A percentile compares a stretch with the other conserved stretches of the same genome.
Conservation (phyloP, 495 filamentous ascomycete genomes). For the Penicillium antarcticum region DNA sequence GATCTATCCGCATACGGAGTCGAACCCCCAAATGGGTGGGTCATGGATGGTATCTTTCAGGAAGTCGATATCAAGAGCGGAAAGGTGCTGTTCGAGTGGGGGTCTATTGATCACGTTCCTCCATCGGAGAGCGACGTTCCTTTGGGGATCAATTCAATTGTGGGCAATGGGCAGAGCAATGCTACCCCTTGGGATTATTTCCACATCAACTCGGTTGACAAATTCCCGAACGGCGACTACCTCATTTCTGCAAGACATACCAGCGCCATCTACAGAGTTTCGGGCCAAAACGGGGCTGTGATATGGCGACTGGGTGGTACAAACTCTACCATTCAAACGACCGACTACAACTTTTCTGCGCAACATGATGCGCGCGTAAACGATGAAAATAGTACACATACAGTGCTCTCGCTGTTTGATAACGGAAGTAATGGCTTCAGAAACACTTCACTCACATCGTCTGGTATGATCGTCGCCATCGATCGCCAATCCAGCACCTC, state of each 20-base stretch:
- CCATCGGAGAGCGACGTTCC: slow-evolving; percentile 10
- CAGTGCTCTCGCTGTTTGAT: slow-evolving; percentile 40
- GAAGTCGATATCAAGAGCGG: slow-evolving; percentile 25
- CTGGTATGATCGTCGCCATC: slow-evolving; percentile 45
- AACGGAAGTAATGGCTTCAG: slow-evolving; percentile 36
- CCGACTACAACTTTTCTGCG: background rate
- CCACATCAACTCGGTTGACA: slow-evolving; percentile 26
- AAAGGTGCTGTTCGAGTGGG: slow-evolving; percentile 25
- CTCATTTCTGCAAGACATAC: slow-evolving; percentile 49
- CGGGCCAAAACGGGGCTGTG: slow-evolving; percentile 46
- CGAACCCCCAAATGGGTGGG: slow-evolving; percentile 9
- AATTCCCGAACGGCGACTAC: slow-evolving; percentile 40
- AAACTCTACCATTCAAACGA: slow-evolving; percentile 36
- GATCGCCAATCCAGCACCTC: slow-evolving; percentile 38
- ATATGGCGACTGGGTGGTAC: slow-evolving; percentile 51
- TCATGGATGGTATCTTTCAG: slow-evolving; percentile 21
- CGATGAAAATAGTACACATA: background rate
- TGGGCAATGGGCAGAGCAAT: background rate
- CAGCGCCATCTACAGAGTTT: slow-evolving; percentile 47
- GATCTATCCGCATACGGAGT: slow-evolving; percentile 16
- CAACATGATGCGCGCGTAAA: slow-evolving; percentile 47
- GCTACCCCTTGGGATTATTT: slow-evolving; percentile 28
- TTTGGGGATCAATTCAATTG: background rate
- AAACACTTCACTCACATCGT: slow-evolving; percentile 26
- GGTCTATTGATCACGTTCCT: slow-evolving; percentile 19